Base-by-base conservation (phyloP, 345 rosid species). In the Corchorus capsularis region DNA sequence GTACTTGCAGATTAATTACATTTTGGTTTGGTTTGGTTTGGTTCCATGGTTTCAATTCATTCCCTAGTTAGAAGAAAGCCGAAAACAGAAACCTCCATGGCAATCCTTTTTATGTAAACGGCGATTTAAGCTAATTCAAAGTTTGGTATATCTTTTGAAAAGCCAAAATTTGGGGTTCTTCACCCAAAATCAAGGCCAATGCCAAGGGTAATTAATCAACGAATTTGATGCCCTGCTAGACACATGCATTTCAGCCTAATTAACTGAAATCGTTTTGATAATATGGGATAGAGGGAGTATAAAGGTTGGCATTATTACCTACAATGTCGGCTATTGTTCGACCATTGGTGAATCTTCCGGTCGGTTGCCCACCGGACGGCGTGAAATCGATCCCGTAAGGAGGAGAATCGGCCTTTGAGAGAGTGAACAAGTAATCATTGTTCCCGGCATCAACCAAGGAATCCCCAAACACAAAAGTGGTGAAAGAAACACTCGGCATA, bases 291-390 rank as follows among this genome's bases (percentile, higher is more conserved):
- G 22, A 43, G 22, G 22, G 63, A 59, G 10, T 59, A 14, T 22
- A 37, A 11, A 27, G 16, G 16, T 2, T 59, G 63, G n/a, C 37
- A 43, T 20, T 10, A 20, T 66, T 69, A 77, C 89, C 87, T 47
- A 85, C 14, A 57, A 86, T 81, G 57, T 85, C 86, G 0, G 82
- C 75, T 27, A 75, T 83, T 57, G 84, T 83, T 53, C 79, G 60
- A 43, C 94, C 96, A 56, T 87, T 89, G 73, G 90, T 84, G 81
- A 89, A 93, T 79, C 96, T 84, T 52, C 94, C 91, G 11, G 91
- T 85, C n/a, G 92, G 91, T 62, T 22, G 82, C 43, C 96, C 93
- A 4, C 85, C 89, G 1, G 83, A 87, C 57, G 86, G 79, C 77
- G 73, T 78, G 85, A 92, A 92, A 52, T 90, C 92, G 20, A 87